Evolutionary conservation across 2,329 filamentous ascomycete genomes (phyloP), one percentile per base, ranked within the genome.

Genomic region (Meredithiella fracta): DNA sequence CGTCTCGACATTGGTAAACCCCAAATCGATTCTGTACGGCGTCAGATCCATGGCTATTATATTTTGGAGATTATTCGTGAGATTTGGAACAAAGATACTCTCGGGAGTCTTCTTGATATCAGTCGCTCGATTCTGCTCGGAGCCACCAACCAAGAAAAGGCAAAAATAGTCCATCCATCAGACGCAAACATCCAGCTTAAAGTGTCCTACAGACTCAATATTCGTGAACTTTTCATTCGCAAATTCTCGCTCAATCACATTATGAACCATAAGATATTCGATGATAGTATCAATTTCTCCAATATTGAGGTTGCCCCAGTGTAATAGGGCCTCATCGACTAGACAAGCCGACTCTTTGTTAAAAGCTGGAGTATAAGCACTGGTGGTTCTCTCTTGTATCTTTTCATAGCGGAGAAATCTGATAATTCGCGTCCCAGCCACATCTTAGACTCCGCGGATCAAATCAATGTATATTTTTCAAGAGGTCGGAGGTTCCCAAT

Each of bases 81-180:
- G 49, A n/a, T 51, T 51, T 2, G 49, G 49, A 29, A 51, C 29
- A 31, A 51, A 51, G 25, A 31, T 4, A 29, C 49, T 7, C 15
- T 15, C n/a, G 14, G 49, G 49, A n/a, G 23, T n/a, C 25, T 17
- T 15, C 23, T 51, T 9, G 5, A 25, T 14, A 15, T 31, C 49
- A n/a, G n/a, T 11, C 3, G n/a, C n/a, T 5, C 22, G 26, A 15
- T 29, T 51, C 26, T n/a, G 7, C 15, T 20, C 20, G 14, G 31
- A n/a, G 40, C 15, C 40, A 44, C 11, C 9, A 17, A 17, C 9
- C 9, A 44, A 15, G 15, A 29, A 8, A 15, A 22, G 49, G n/a
- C 49, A 51, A 51, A 51, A 51, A 20, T 51, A 51, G 49, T 51
- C 49, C 25, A 51, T 29, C 49, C 49, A 51, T 25, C 26, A 51